Conservation (phyloP, 305 asterid genomes). For the Solanum chacoense region DNA sequence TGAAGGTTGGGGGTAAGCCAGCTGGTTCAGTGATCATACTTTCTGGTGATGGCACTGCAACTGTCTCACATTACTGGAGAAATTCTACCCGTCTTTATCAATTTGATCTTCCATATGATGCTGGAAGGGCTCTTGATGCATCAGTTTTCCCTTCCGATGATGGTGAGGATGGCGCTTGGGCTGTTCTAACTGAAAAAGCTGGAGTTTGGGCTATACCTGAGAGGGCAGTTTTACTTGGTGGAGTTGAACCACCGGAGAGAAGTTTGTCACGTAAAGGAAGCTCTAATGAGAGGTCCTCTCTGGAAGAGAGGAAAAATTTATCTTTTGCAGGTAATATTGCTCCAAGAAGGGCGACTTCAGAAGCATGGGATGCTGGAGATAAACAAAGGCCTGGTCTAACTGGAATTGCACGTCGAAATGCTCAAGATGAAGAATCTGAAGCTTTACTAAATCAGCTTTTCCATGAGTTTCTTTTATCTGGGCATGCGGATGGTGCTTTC, state of each 20-base stretch:
- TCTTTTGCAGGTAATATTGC: slow-evolving; percentile 51
- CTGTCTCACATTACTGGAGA: slow-evolving; percentile 86
- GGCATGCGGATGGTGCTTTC: slow-evolving; percentile 63
- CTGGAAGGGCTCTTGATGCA: slow-evolving; percentile 91
- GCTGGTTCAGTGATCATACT: slow-evolving; percentile 81
- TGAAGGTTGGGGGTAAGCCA: slow-evolving; percentile 84
- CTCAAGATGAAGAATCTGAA: slow-evolving; percentile 92
- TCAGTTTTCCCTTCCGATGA: slow-evolving; percentile 70
- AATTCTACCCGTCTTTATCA: slow-evolving; percentile 76
- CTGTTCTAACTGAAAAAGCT: slow-evolving; percentile 86
- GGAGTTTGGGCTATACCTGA: slow-evolving; percentile 98
- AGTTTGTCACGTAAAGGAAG: slow-evolving; percentile 91
- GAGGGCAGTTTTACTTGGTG: slow-evolving; percentile 82
- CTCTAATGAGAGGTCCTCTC: slow-evolving; percentile 61
- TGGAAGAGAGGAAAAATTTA: slow-evolving; percentile 49
- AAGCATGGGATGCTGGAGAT: slow-evolving; percentile 74
- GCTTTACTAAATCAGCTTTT: slow-evolving; percentile 74
- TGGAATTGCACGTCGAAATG: slow-evolving; percentile 57
- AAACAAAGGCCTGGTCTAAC: slow-evolving; percentile 48
- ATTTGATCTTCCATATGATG: slow-evolving; percentile 90
- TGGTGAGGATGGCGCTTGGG: slow-evolving; percentile 82
- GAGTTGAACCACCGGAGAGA: slow-evolving; percentile 93
- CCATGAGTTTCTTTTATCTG: slow-evolving; percentile 72
- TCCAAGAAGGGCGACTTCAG: slow-evolving; percentile 80
- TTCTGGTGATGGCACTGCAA: slow-evolving; percentile 95